Evolutionary conservation across 495 filamentous ascomycete species (phyloP).

Genomic region (Xylaria curta): DNA sequence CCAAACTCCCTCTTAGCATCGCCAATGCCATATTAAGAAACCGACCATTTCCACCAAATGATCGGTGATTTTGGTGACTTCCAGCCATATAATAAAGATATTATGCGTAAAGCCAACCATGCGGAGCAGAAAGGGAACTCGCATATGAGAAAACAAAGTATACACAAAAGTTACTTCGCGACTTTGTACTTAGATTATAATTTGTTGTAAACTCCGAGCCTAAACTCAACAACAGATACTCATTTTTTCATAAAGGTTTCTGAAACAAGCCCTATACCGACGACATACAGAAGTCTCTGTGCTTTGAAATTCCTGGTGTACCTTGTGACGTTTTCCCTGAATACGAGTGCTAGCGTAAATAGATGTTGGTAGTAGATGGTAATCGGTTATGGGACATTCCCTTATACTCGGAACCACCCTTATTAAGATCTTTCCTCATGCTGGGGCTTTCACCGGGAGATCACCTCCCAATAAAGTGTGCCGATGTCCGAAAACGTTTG

Average conservation of each 20-base stretch:
- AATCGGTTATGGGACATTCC: neutral
- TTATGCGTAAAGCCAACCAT: neutral
- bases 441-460: neutral
- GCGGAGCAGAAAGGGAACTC: neutral
- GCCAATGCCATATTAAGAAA: neutral
- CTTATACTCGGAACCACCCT: neutral
- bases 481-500: neutral
- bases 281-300: neutral
- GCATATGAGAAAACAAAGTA: neutral
- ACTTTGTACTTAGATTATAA: neutral
- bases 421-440: neutral
- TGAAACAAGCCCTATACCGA: neutral
- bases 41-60: neutral
- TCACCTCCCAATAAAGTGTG: neutral
- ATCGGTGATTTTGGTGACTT: neutral
- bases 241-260: neutral
- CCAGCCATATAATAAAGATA: neutral
- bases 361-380: neutral
- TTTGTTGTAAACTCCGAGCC: neutral
- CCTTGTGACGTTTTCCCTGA: neutral
- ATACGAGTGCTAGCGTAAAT: neutral
- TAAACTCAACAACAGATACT: neutral
- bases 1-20: no score
- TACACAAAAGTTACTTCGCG: neutral
- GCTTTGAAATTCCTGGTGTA: neutral